A percentile compares a stretch with the other conserved stretches of the same genome.
Evolutionary conservation across 2,329 filamentous ascomycete genomes (phyloP).

Genomic region (Pseudogymnoascus verrucosus): DNA sequence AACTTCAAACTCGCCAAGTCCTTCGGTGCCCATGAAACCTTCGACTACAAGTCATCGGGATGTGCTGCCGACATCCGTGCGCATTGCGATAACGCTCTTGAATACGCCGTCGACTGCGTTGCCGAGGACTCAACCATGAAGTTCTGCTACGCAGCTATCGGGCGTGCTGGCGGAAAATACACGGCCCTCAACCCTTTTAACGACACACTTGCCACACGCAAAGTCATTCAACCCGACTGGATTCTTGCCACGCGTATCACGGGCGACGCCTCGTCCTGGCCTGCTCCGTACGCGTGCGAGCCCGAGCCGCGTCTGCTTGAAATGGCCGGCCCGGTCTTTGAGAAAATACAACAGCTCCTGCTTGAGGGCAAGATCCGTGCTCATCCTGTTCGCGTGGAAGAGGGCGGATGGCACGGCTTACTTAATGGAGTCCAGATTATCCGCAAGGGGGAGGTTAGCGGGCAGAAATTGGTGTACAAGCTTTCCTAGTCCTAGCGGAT

Average conservation of each 20-base stretch:
- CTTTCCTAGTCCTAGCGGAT: too few species aligned
- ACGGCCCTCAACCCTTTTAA: constrained; percentile 27
- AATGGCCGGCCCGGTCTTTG: neutral
- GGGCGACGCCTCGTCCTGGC: neutral
- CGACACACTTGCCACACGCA: too few species aligned
- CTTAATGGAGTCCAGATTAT: constrained; percentile 8
- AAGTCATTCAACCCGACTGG: too few species aligned
- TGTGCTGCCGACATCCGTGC: constrained; percentile 27
- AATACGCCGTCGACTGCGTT: constrained; percentile 32
- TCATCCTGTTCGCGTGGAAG: neutral
- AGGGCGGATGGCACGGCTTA: neutral
- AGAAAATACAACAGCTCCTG: constrained; percentile 5
- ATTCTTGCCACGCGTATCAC: too few species aligned
- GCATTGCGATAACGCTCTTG: constrained; percentile 28
- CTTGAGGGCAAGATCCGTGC: neutral
- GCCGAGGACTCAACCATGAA: constrained; percentile 23
- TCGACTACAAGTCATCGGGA: constrained; percentile 31
- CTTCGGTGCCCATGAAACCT: constrained; percentile 33
- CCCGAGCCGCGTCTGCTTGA: neutral
- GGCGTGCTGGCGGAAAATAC: constrained; percentile 33
- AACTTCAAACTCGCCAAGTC: constrained; percentile 31
- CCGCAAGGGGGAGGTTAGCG: neutral
- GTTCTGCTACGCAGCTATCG: constrained; percentile 33
- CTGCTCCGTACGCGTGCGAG: neutral
- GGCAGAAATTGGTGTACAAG: constrained; percentile 9